Evolutionary conservation across 2,329 filamentous ascomycete species (phyloP).

Genomic region (Botryotinia globosa): DNA sequence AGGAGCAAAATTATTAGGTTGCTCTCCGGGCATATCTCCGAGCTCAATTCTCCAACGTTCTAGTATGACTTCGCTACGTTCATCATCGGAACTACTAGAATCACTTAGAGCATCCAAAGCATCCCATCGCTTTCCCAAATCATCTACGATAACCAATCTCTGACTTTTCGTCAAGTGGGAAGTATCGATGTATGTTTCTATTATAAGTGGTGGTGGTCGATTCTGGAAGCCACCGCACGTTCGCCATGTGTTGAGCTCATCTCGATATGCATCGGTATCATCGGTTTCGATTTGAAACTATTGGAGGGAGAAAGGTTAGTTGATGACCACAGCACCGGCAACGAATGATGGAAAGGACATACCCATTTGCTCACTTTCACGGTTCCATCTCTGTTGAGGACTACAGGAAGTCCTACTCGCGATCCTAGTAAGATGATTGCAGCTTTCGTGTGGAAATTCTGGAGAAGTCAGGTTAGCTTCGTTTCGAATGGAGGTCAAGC

Average conservation of each 20-base stretch:
- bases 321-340: background rate
- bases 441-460: conserved; percentile 92
- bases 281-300: conserved; percentile 95
- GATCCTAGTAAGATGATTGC: conserved; percentile 81
- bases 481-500: conserved; percentile 1
- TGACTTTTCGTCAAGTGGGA: conserved; percentile 78
- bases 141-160: conserved; percentile 82
- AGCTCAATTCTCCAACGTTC: conserved; percentile 90
- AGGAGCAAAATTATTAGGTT: conserved; percentile 56
- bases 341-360: conserved; percentile 38
- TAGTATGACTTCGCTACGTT: conserved; percentile 65
- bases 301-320: conserved; percentile 12
- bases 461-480: conserved; percentile 25
- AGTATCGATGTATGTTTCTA: conserved; percentile 86
- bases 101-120: conserved; percentile 77
- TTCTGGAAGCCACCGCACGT: conserved; percentile 72
- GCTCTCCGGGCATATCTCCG: conserved; percentile 54
- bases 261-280: conserved; percentile 82
- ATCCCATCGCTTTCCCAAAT: conserved; percentile 89
- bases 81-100: conserved; percentile 48
- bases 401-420: conserved; percentile 63
- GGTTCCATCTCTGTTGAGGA: conserved; percentile 52
- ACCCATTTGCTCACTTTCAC: conserved; percentile 86
- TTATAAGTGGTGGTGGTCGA: conserved; percentile 76
- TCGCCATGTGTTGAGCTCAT: conserved; percentile 81